Conservation (phyloP, 1,284 basidiomycete genomes). For the Peniophora sp. region DNA sequence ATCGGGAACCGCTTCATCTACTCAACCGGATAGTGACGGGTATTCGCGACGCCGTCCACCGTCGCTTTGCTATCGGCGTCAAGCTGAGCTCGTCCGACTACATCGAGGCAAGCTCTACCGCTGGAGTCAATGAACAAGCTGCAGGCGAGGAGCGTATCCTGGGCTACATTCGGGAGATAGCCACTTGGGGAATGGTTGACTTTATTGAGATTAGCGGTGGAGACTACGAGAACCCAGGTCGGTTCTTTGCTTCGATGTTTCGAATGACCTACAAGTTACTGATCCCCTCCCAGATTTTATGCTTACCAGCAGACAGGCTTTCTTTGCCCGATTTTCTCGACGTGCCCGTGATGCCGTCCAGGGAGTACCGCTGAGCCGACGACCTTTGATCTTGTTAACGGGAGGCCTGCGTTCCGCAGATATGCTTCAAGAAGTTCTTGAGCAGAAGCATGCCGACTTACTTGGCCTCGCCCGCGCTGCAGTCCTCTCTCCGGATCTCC, state of each 20-base stretch:
- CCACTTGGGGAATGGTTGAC: conserved; percentile 60
- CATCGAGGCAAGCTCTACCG: conserved; percentile 34
- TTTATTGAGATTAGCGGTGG: conserved; percentile 87
- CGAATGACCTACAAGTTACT: neutral
- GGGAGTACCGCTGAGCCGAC: conserved; percentile 26
- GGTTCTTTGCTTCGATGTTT: conserved; percentile 11
- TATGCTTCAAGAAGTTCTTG: conserved; percentile 49
- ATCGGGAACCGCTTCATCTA: conserved; percentile 44
- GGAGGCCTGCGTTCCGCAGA: conserved; percentile 67
- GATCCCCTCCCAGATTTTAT: conserved; percentile 18
- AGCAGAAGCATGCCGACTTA: conserved; percentile 54
- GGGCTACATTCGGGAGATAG: conserved; percentile 56
- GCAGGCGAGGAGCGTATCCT: conserved; percentile 39
- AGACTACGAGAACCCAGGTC: conserved; percentile 77
- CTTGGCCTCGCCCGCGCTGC: conserved; percentile 73
- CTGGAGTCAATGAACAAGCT: conserved; percentile 13
- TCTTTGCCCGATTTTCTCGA: conserved; percentile 56
- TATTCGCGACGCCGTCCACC: conserved; percentile 52
- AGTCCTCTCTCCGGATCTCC: conserved; percentile 55
- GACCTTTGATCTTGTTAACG: conserved; percentile 65
- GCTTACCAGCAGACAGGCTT: conserved; percentile 38
- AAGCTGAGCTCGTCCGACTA: conserved; percentile 91
- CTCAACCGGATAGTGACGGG: conserved; percentile 55
- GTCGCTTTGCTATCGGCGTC: conserved; percentile 70
- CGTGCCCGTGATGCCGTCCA: conserved; percentile 30